Evolutionary conservation across 2,329 filamentous ascomycete species (phyloP).

Genomic region (Stagonosporopsis chrysanthemi): DNA sequence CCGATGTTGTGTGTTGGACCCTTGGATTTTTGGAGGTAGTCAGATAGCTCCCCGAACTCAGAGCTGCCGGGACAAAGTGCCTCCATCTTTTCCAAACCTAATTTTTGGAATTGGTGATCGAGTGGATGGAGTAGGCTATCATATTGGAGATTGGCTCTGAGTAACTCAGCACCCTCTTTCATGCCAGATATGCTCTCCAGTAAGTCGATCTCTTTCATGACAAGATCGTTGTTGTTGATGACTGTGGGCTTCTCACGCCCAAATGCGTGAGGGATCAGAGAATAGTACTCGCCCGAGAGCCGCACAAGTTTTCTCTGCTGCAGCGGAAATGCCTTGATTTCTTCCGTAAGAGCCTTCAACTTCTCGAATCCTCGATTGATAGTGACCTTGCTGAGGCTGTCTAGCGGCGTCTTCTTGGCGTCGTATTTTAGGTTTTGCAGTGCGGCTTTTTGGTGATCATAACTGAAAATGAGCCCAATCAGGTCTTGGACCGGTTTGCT

Average conservation of each 20-base stretch:
- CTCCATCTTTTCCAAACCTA: slow-evolving; percentile 80
- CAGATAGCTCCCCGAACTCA: slow-evolving; percentile 71
- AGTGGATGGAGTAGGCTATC: slow-evolving; percentile 66
- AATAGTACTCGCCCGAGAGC: slow-evolving; percentile 81
- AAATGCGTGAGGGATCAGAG: slow-evolving; percentile 81
- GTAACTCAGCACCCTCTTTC: slow-evolving; percentile 80
- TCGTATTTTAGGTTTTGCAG: slow-evolving; percentile 76
- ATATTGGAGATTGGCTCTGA: slow-evolving; percentile 68
- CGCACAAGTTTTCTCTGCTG: slow-evolving; percentile 65
- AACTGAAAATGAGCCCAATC: slow-evolving; percentile 85
- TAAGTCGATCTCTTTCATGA: slow-evolving; percentile 80
- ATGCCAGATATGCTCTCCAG: slow-evolving; percentile 84
- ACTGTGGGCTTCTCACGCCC: slow-evolving; percentile 76
- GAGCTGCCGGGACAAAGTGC: slow-evolving; percentile 64
- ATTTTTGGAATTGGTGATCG: slow-evolving; percentile 74
- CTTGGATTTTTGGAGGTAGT: slow-evolving; percentile 72
- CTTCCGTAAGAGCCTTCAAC: slow-evolving; percentile 75
- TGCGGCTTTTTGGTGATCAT: slow-evolving; percentile 70
- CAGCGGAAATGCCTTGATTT: slow-evolving; percentile 64
- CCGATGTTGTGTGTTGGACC: slow-evolving; percentile 70
- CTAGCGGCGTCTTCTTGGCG: slow-evolving; percentile 78
- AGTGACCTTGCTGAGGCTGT: slow-evolving; percentile 82
- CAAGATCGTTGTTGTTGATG: slow-evolving; percentile 62
- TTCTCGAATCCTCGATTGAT: slow-evolving; percentile 77
- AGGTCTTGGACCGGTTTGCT: slow-evolving; percentile 68